These are phyloP conservation scores for Staphylotrichum tortipilum DNA, from an alignment of 495 filamentous ascomycete genomes.

Conservation along the genomic window DNA sequence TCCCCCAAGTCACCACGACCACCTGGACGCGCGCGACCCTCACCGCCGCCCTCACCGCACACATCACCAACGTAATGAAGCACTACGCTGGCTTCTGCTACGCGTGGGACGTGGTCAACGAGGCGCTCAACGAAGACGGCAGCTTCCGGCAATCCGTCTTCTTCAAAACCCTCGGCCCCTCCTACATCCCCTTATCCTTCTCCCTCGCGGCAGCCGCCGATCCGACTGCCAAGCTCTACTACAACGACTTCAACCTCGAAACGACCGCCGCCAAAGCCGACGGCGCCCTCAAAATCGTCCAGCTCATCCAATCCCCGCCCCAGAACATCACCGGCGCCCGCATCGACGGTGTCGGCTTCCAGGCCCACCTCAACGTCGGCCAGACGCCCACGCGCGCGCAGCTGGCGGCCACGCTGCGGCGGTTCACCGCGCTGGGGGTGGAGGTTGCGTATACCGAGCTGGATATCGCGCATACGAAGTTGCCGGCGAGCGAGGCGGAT, in stretches of 20 bases:
- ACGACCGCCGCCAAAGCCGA: slow-evolving; percentile 37
- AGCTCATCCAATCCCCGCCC: slow-evolving; percentile 32
- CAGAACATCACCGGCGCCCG: slow-evolving; percentile 33
- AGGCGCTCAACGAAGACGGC: slow-evolving; percentile 42
- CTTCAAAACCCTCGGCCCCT: slow-evolving; percentile 30
- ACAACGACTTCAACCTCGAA: slow-evolving; percentile 61
- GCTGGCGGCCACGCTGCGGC: slow-evolving; percentile 26
- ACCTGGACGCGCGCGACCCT: slow-evolving; percentile 50
- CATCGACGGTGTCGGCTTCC: slow-evolving; percentile 52
- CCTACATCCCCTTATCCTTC: slow-evolving; percentile 41
- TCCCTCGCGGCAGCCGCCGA: slow-evolving; percentile 28
- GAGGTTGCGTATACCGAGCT: slow-evolving; percentile 53
- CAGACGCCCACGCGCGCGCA: slow-evolving; percentile 29
- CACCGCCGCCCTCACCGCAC: slow-evolving; percentile 28
- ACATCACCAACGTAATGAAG: slow-evolving; percentile 41
- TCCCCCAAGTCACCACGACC: slow-evolving; percentile 35
- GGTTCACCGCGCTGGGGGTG: slow-evolving; percentile 36
- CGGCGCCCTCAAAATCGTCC: slow-evolving; percentile 37
- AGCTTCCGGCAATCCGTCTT: slow-evolving; percentile 31
- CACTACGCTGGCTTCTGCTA: slow-evolving; percentile 41
- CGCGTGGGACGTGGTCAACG: slow-evolving; percentile 29
- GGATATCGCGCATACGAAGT: slow-evolving; percentile 40
- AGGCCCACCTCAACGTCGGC: slow-evolving; percentile 49
- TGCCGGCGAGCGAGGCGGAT: slow-evolving; percentile 25
- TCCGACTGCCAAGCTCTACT: slow-evolving; percentile 39